Base-by-base conservation (phyloP, 2,329 filamentous ascomycete genomes). In the Arthroderma sp. region DNA sequence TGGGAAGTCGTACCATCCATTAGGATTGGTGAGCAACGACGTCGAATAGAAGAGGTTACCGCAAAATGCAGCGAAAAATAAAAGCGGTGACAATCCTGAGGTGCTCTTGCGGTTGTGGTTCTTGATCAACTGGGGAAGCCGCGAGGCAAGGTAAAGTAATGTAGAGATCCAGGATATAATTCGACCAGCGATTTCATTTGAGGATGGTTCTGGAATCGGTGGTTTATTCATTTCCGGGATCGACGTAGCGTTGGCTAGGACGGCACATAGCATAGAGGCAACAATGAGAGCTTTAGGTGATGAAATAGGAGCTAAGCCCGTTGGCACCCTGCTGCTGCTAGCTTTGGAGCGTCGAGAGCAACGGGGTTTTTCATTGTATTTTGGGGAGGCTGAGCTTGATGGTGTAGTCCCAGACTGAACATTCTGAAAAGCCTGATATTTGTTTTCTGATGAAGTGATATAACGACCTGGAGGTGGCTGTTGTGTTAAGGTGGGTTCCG, bases 21-120 rank as follows among this genome's bases (percentile, higher is more conserved):
- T 73, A 1, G 79, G 79, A 55, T 81, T 82, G 2, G 77, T 72
- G 31, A 78, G 59, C 3, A 83, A 62, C 0, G 77, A 80, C 29
- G 66, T 60, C 6, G 75, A 78, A 63, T 83, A 83, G 65, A 81
- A 81, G 36, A 80, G 62, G 54, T 83, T 83, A 2, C 79, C 79
- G 53, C 73, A 74, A 57, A 83, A 83, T 3, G 79, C 79, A 4
- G 79, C 79, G 34, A 74, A 64, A 62, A 83, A 83, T 40, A 83
- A 70, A 0, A 75, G 62, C 0, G 78, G 77, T 0, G 72, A 77
- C 6, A 83, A 71, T 3, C 79, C 79, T 1, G 77, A 69, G 7
- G 78, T 81, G 37, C 76, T 80, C 55, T 75, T 74, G 40, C 78
- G 75, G 42, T 65, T 54, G 56, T 75, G 74, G 61, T 83, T 83